A percentile compares a stretch with the other conserved stretches of the same genome.
phyloP scores from a whole-genome alignment of 2,329 filamentous ascomycete species.

The Epichloe gansuensis region DNA sequence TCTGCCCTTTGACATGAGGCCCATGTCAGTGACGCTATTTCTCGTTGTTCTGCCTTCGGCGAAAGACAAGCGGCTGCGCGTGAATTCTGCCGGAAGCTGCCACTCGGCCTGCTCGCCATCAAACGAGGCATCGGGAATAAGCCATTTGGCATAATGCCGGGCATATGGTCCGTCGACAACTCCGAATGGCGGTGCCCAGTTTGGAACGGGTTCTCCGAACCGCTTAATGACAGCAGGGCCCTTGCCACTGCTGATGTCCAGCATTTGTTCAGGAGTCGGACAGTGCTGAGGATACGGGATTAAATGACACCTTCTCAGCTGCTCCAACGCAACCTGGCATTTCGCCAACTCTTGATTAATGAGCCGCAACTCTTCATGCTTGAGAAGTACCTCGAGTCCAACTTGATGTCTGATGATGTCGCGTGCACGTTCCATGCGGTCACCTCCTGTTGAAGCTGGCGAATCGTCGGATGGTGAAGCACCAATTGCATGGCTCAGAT shows the following conservation, averaged over 20 bases:
- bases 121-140: slow-evolving; percentile 78
- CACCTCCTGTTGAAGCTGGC: slow-evolving; percentile 9
- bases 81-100: slow-evolving; percentile 27
- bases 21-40: slow-evolving; percentile 44
- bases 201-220: slow-evolving; percentile 51
- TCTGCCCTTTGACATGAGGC: slow-evolving; percentile 35
- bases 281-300: slow-evolving; percentile 74
- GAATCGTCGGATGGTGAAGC: slow-evolving; percentile 3
- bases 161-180: slow-evolving; percentile 87
- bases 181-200: slow-evolving; percentile 78
- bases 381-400: slow-evolving; percentile 80
- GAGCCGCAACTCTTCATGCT: slow-evolving; percentile 85
- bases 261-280: slow-evolving; percentile 52
- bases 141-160: slow-evolving; percentile 89
- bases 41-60: slow-evolving; percentile 67
- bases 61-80: slow-evolving; percentile 30
- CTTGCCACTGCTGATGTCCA: slow-evolving; percentile 59
- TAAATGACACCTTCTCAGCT: slow-evolving; percentile 80
- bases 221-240: slow-evolving; percentile 55
- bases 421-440: slow-evolving; percentile 39
- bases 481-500: slow-evolving; percentile 10
- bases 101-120: slow-evolving; percentile 50
- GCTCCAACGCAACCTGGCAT: slow-evolving; percentile 85
- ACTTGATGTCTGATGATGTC: slow-evolving; percentile 76
- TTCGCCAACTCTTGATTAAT: slow-evolving; percentile 96